phyloP scores from a whole-genome alignment of 345 rosid species.

The Raphanus sativus region DNA sequence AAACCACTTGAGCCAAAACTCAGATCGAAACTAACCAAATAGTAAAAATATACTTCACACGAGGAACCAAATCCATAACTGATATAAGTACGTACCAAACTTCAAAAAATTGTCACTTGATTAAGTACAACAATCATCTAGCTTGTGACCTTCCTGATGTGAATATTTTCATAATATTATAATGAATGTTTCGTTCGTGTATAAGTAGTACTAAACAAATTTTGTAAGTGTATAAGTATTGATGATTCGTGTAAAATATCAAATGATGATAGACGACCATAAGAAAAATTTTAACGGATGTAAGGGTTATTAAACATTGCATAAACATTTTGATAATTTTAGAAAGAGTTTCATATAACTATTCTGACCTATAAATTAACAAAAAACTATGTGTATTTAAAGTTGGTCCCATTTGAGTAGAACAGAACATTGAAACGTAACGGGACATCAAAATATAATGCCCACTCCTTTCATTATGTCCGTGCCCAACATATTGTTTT shows the following conservation, averaged over 20 bases:
- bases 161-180: not conserved
- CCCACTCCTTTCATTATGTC: not conserved
- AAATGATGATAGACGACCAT: not conserved
- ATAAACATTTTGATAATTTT: not conserved
- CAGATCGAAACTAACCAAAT: too few species aligned
- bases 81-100: too few species aligned
- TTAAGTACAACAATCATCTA: not conserved
- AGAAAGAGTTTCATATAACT: not conserved
- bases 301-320: not conserved
- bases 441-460: constrained; percentile 13
- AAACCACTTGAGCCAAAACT: too few species aligned
- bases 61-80: too few species aligned
- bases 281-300: not conserved
- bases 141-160: constrained; percentile 2
- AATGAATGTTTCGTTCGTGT: not conserved
- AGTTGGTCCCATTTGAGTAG: not conserved
- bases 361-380: not conserved
- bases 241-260: not conserved
- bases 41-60: too few species aligned
- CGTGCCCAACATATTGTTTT: not conserved
- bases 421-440: constrained; percentile 1
- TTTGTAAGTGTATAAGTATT: not conserved
- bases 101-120: too few species aligned
- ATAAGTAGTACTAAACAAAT: not conserved
- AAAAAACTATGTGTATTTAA: not conserved